These are phyloP conservation scores for Candida tunisiensis DNA, from an alignment of 1,139 yeast species.

Conservation along the genomic window DNA sequence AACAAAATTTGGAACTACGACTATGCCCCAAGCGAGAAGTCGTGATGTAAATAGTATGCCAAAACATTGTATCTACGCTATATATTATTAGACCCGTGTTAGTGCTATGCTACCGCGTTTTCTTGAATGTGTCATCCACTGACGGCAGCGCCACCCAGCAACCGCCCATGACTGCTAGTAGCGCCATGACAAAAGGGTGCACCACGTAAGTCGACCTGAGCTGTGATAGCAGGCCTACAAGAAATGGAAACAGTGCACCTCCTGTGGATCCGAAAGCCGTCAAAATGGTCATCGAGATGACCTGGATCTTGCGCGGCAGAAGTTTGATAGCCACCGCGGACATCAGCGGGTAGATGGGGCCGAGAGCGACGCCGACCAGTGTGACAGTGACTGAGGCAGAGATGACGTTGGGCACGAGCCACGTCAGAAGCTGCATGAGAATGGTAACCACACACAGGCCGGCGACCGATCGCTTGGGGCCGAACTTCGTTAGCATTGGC, in stretches of 20 bases:
- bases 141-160: no score
- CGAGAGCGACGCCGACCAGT: conserved; percentile 43
- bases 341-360: conserved; percentile 63
- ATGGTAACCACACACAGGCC: no score
- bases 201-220: no score
- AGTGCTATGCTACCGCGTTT: no score
- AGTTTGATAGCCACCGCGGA: conserved; percentile 41
- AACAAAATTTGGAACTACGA: conserved; percentile 36
- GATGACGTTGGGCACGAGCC: conserved; percentile 5
- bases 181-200: no score
- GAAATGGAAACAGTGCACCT: conserved; percentile 32
- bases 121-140: no score
- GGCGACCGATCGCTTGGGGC: no score
- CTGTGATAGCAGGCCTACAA: no score
- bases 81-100: no score
- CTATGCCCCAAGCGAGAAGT: conserved; percentile 1
- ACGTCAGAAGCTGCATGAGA: conserved; percentile 5
- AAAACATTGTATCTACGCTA: no score
- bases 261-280: conserved; percentile 66
- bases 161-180: no score
- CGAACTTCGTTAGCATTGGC: no score
- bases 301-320: conserved; percentile 38
- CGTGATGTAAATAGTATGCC: neutral
- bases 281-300: conserved; percentile 49
- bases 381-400: conserved; percentile 21